Evolutionary conservation across 148 eudicot genomes (phyloP).

Genomic region (Spergularia bocconei): DNA sequence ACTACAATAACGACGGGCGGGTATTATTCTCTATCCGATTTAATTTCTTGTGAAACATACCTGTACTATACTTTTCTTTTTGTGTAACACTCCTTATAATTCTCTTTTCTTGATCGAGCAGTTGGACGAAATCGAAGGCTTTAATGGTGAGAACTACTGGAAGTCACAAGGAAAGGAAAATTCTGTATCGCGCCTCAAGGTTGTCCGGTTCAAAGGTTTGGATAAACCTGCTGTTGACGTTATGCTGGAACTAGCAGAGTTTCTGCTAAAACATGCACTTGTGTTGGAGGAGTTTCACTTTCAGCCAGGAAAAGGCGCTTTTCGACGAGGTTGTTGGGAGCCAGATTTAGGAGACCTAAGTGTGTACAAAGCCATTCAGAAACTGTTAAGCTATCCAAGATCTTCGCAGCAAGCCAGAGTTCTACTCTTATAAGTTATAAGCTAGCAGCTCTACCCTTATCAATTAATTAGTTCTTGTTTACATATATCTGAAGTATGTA

Average conservation of each 20-base stretch:
- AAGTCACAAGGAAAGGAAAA: not conserved
- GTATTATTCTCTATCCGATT: too few relatives aligned
- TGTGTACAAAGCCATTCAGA: not conserved
- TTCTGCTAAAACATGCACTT: constrained; percentile 15
- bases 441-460: not conserved
- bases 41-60: not conserved
- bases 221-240: not conserved
- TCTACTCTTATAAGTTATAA: constrained; percentile 4
- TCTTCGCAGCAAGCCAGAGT: constrained; percentile 11
- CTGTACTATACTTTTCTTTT: too few relatives aligned
- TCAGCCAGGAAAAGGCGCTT: not conserved
- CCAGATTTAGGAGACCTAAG: not conserved
- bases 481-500: too few relatives aligned
- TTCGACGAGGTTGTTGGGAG: not conserved
- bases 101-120: too few relatives aligned
- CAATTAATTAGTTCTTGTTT: too few relatives aligned
- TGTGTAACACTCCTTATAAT: not conserved
- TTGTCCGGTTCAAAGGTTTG: constrained; percentile 1
- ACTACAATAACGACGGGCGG: not conserved
- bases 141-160: constrained; percentile 12
- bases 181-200: not conserved
- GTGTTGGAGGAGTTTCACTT: constrained; percentile 13
- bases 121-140: not conserved
- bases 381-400: constrained; percentile 17
- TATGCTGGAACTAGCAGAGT: constrained; percentile 6